Evolutionary conservation across 192 early-diverging fungal species (phyloP).

Genomic region (Coemansia asiatica): DNA sequence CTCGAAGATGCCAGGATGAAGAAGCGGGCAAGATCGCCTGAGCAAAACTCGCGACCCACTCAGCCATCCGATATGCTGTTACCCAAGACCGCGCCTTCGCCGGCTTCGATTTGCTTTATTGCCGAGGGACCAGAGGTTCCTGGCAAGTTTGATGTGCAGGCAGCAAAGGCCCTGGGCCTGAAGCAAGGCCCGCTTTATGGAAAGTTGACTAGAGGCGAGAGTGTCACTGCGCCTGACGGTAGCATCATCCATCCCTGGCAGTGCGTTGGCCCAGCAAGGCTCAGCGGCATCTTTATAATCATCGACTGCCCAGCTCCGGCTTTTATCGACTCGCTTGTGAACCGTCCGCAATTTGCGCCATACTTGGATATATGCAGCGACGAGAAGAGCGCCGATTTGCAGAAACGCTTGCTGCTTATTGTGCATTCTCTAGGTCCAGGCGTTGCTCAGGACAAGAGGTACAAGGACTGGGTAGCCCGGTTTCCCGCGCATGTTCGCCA

Average conservation of each 20-base stretch:
- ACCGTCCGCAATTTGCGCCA: slow-evolving; percentile 46
- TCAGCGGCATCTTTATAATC: slow-evolving; percentile 67
- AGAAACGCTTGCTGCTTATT: slow-evolving; percentile 46
- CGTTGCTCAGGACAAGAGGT: slow-evolving; percentile 64
- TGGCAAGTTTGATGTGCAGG: slow-evolving; percentile 76
- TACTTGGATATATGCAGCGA: slow-evolving; percentile 22
- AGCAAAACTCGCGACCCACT: slow-evolving; percentile 12
- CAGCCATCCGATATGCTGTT: slow-evolving; percentile 20
- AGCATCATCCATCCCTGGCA: slow-evolving; percentile 69
- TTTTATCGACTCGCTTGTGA: slow-evolving; percentile 58
- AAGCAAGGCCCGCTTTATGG: slow-evolving; percentile 65
- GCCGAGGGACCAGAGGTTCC: slow-evolving; percentile 69
- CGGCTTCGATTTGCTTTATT: slow-evolving; percentile 67
- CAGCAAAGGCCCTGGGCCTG: slow-evolving; percentile 68
- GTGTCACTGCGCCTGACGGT: slow-evolving; percentile 63
- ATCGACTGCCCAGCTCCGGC: slow-evolving; percentile 64
- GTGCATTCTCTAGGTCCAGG: slow-evolving; percentile 68
- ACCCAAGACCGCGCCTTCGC: slow-evolving; percentile 54
- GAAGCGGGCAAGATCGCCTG: slow-evolving; percentile 37
- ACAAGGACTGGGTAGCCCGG: slow-evolving; percentile 71
- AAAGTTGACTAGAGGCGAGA: slow-evolving; percentile 61
- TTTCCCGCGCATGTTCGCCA: slow-evolving; percentile 77
- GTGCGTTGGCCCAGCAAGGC: slow-evolving; percentile 60
- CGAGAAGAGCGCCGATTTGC: slow-evolving; percentile 16
- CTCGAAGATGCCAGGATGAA: slow-evolving; percentile 14